Evolutionary conservation across 768 basidiomycete genomes (phyloP).

Genomic region (Pisolithus tinctorius): DNA sequence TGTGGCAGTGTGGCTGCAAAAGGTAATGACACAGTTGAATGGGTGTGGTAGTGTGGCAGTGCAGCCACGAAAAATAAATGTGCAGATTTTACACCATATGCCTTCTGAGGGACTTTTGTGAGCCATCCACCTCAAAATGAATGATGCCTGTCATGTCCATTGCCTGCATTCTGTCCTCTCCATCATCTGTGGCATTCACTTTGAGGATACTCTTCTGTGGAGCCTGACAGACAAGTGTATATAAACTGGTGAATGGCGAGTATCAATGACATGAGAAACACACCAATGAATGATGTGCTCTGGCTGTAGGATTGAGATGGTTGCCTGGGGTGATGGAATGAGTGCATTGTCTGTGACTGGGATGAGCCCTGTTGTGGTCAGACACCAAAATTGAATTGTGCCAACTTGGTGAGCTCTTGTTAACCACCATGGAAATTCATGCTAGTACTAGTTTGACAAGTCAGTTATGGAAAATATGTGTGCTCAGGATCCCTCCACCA

Average conservation of each 20-base stretch:
- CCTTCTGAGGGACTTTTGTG: conserved; percentile 61
- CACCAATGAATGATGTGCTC: conserved; percentile 64
- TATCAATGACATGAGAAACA: conserved; percentile 6
- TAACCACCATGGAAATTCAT: conserved; percentile 5
- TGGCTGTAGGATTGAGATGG: conserved; percentile 59
- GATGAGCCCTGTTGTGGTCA: conserved; percentile 43
- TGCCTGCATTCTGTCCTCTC: conserved; percentile 43
- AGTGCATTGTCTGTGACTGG: conserved; percentile 51
- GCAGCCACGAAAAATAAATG: no score
- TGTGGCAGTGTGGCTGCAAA: no score
- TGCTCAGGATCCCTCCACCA: no score
- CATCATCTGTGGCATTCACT: conserved; percentile 35
- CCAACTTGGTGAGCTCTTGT: conserved; percentile 41
- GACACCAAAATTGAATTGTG: conserved; percentile 67
- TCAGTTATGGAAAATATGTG: no score
- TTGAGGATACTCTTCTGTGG: conserved; percentile 81
- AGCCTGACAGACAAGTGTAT: conserved; percentile 38
- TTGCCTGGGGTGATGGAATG: conserved; percentile 74
- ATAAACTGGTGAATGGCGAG: not conserved
- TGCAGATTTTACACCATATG: conserved; percentile 37
- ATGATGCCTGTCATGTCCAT: conserved; percentile 59
- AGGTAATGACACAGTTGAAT: no score
- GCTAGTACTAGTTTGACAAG: not conserved
- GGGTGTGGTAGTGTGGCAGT: no score
- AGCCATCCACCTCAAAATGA: conserved; percentile 43